Evolutionary conservation across 2,329 filamentous ascomycete species (phyloP).

Genomic region (Talaromyces sp.): DNA sequence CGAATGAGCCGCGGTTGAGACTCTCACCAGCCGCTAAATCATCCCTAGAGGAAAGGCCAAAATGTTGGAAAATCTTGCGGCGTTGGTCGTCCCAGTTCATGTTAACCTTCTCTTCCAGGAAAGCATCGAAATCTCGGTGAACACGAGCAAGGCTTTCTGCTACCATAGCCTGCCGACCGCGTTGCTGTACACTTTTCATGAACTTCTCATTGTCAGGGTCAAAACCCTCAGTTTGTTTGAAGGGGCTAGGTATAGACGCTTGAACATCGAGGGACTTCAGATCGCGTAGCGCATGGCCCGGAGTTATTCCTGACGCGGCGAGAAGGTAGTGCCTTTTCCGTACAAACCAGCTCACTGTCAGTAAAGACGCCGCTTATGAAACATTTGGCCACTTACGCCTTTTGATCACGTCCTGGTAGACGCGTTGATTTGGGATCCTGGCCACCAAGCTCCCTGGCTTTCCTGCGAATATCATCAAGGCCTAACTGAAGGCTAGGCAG

Average conservation of each 20-base stretch:
- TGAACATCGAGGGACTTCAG: conserved; percentile 74
- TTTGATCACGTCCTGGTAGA: conserved; percentile 41
- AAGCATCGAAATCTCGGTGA: conserved; percentile 84
- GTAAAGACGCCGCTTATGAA: not conserved
- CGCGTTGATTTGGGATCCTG: conserved; percentile 49
- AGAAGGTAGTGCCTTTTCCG: conserved; percentile 74
- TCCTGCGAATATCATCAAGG: conserved; percentile 74
- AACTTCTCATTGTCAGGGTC: conserved; percentile 63
- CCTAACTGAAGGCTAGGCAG: conserved; percentile 87
- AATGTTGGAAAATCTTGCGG: conserved; percentile 90
- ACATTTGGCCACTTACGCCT: conserved; percentile 45
- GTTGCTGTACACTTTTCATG: conserved; percentile 77
- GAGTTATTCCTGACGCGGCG: conserved; percentile 87
- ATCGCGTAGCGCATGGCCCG: conserved; percentile 77
- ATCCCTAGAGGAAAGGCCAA: conserved; percentile 65
- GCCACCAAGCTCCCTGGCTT: conserved; percentile 71
- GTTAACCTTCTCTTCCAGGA: conserved; percentile 88
- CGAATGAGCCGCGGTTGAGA: conserved; percentile 46
- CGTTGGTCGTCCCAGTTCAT: conserved; percentile 95
- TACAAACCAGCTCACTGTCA: not conserved
- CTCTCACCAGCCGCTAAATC: conserved; percentile 32
- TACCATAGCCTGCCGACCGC: conserved; percentile 87
- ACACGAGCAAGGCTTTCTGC: conserved; percentile 85
- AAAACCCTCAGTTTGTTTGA: conserved; percentile 37
- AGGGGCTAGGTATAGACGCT: conserved; percentile 44